Evolutionary conservation across 805 yeast genomes (phyloP).

Genomic region (Priceomyces medius): DNA sequence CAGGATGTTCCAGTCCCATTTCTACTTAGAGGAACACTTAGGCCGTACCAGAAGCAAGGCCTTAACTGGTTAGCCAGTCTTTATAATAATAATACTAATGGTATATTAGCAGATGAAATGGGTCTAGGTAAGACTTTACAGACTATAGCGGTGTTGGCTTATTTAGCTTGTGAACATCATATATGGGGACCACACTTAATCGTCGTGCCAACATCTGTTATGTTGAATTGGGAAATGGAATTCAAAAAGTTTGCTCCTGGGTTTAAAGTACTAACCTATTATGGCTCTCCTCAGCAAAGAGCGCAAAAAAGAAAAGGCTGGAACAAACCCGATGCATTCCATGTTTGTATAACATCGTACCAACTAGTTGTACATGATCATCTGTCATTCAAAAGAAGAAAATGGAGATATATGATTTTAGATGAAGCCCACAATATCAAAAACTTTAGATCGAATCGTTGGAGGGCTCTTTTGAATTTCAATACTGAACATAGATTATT

Average conservation of each 20-base stretch:
- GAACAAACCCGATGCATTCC: conserved; percentile 95
- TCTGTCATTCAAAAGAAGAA: conserved; percentile 84
- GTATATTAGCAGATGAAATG: conserved; percentile 98
- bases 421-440: conserved; percentile 99
- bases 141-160: conserved; percentile 81
- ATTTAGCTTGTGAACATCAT: conserved; percentile 89
- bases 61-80: conserved; percentile 95
- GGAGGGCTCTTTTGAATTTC: conserved; percentile 94
- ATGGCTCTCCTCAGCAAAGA: conserved; percentile 96
- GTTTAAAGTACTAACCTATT: conserved; percentile 89
- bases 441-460: conserved; percentile 91
- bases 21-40: conserved; percentile 72
- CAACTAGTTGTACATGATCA: conserved; percentile 98
- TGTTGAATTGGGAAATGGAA: conserved; percentile 99
- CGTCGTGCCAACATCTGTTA: conserved; percentile 95
- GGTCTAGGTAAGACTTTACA: conserved; percentile 97
- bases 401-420: conserved; percentile 94
- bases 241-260: conserved; percentile 98
- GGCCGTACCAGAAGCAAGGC: conserved; percentile 95
- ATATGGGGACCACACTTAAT: conserved; percentile 98
- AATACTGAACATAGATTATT: conserved; percentile 85
- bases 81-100: conserved; percentile 89
- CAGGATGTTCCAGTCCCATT: conserved; percentile 76
- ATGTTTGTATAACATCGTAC: conserved; percentile 94
- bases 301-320: conserved; percentile 95